Conservation (phyloP, 1,284 basidiomycete genomes). For the Ganoderma resinaceum region DNA sequence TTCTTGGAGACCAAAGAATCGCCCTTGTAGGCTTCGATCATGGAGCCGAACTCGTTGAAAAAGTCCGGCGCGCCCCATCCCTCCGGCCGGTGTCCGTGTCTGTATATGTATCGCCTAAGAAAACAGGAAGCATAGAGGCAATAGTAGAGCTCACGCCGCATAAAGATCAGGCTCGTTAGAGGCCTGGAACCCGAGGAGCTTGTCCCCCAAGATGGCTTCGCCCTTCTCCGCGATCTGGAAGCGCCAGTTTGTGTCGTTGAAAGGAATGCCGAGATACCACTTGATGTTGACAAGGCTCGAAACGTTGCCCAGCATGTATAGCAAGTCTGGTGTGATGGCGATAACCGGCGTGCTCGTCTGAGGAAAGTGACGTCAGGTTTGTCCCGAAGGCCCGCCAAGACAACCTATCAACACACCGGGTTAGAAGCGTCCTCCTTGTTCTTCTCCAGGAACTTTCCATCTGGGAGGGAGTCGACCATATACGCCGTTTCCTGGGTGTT, state of each 20-base stretch:
- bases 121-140: not conserved
- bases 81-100: slow-evolving; percentile 28
- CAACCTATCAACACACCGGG: slow-evolving; percentile 41
- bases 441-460: slow-evolving; percentile 58
- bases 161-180: slow-evolving; percentile 80
- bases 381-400: not conserved
- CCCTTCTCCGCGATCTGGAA: slow-evolving; percentile 56
- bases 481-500: slow-evolving; percentile 72
- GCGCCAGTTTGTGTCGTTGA: slow-evolving; percentile 59
- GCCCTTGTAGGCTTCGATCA: slow-evolving; percentile 47
- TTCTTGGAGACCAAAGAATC: slow-evolving; percentile 41
- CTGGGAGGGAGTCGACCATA: slow-evolving; percentile 50
- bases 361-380: slow-evolving; percentile 25
- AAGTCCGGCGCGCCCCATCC: slow-evolving; percentile 20
- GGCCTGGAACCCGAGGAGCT: slow-evolving; percentile 60
- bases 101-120: not conserved
- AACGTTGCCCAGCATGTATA: slow-evolving; percentile 51
- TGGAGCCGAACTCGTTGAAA: slow-evolving; percentile 50
- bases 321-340: slow-evolving; percentile 48
- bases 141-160: slow-evolving; percentile 16
- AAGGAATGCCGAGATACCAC: slow-evolving; percentile 47
- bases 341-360: slow-evolving; percentile 50
- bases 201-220: slow-evolving; percentile 59
- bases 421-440: slow-evolving; percentile 46
- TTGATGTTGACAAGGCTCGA: slow-evolving; percentile 41